Percentiles rank a stretch among this genome's conserved stretches.
Conservation (phyloP, 148 eudicot species). For the Persicaria tinctoria region DNA sequence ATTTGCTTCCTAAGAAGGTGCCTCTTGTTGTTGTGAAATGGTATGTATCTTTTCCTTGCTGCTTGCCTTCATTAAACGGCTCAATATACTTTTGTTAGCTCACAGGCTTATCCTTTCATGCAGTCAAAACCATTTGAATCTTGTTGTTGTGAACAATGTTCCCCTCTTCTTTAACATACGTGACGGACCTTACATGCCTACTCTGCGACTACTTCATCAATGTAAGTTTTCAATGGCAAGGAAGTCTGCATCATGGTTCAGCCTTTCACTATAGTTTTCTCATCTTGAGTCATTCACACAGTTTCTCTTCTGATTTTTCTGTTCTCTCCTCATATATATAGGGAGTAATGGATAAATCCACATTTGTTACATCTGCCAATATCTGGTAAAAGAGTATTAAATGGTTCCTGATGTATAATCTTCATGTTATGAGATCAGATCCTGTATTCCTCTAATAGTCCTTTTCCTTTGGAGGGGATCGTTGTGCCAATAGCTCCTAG, state of each 20-base stretch:
- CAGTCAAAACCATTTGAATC: conserved; percentile 94
- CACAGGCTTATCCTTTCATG: conserved; percentile 13
- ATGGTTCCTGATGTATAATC: background rate
- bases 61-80: background rate
- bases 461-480: background rate
- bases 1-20: conserved; percentile 86
- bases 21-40: conserved; percentile 97
- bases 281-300: background rate
- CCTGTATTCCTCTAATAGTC: background rate
- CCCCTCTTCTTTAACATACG: conserved; percentile 91
- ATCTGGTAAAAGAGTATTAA: background rate
- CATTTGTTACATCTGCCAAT: background rate
- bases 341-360: background rate
- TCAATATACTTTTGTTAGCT: background rate
- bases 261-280: background rate
- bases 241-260: background rate
- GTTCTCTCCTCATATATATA: background rate
- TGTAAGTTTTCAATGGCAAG: conserved; percentile 35
- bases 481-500: background rate
- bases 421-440: background rate
- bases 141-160: conserved; percentile 83
- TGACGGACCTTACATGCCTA: conserved; percentile 99
- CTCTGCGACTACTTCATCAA: conserved; percentile 91
- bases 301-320: background rate
- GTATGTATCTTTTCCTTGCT: conserved; percentile 24